Evolutionary conservation across 208 protist species (phyloP), one percentile per base, ranked within the genome.

Genomic region (Herpetomonas tarakana): DNA sequence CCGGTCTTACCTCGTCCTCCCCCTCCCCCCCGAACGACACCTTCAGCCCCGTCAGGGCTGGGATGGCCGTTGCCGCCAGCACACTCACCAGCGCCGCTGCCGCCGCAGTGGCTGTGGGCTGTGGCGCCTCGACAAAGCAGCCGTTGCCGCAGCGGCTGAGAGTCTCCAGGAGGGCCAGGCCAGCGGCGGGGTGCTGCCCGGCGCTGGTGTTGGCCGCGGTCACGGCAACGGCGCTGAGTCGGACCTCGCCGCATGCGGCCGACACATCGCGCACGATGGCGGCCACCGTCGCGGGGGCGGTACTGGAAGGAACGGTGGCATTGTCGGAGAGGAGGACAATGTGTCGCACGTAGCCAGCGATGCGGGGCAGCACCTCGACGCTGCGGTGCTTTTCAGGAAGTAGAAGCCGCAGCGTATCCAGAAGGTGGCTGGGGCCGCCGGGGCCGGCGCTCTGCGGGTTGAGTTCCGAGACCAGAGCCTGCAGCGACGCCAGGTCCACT

Each of bases 291-390:
- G 46, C 12, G n/a, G 44, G 25, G 4, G 12, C 41, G 9, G 52
- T 24, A 14, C 65, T 14, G 9, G 35, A 6, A 6, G 35, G 9
- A 6, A 41, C 58, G 6, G 63, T 21, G 16, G 58, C 64, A 18
- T 58, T 72, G 66, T 91, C 84, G 11, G 82, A 76, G 30, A 94
- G 30, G 11, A 92, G 24, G 25, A 94, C 54, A 21, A 92, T 55
- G 66, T 89, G 74, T 16, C 88, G 84, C 31, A 87, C 80, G 46
- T 85, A 88, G 7, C 84, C 88, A 2, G 9, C 24, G 16, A 49
- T 18, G 44, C 44, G 6, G 16, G 44, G 16, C 16, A 49, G 9
- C 44, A 22, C 16, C 44, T 11, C 11, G 16, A 11, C 16, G 19
- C 44, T 49, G 44, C 44, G 44, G 9, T 49, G 9, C 16, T 18